A percentile compares a stretch with the other conserved stretches of the same genome.
Evolutionary conservation across 2,329 filamentous ascomycete species (phyloP).

Genomic region (Fusarium kyushuense): DNA sequence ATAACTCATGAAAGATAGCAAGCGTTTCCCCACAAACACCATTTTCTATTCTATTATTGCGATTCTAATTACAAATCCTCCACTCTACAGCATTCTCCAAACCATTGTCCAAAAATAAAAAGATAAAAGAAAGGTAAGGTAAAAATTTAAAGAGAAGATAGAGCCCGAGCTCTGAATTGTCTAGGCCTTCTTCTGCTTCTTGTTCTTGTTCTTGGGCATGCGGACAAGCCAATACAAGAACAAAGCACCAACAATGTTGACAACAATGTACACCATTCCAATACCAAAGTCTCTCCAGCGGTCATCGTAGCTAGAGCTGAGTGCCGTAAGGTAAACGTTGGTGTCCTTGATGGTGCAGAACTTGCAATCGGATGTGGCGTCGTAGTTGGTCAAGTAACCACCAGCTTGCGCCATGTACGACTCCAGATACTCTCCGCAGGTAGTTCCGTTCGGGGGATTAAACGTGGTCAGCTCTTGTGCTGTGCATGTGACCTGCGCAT

Average conservation of each 20-base stretch:
- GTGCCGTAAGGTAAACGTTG: slow-evolving; percentile 55
- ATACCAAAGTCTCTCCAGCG: slow-evolving; percentile 70
- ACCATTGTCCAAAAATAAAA: slow-evolving; percentile 3
- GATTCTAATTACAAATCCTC: slow-evolving; percentile 15
- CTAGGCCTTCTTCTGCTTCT: slow-evolving; percentile 25
- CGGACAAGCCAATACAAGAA: slow-evolving; percentile 63
- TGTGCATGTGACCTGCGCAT: slow-evolving; percentile 62
- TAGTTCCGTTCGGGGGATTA: slow-evolving; percentile 64
- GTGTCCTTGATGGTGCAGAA: slow-evolving; percentile 59
- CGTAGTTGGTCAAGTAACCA: slow-evolving; percentile 66
- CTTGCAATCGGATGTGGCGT: slow-evolving; percentile 60
- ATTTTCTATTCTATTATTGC: neutral
- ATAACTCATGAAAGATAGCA: neutral
- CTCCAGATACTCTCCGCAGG: slow-evolving; percentile 67
- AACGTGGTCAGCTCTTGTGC: slow-evolving; percentile 74
- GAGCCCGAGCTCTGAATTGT: neutral
- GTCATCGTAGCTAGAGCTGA: slow-evolving; percentile 62
- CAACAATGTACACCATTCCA: slow-evolving; percentile 64
- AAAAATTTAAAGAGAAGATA: slow-evolving; percentile 3
- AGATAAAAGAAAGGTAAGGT: slow-evolving; percentile 5
- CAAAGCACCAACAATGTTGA: slow-evolving; percentile 65
- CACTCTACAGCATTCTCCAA: slow-evolving; percentile 20
- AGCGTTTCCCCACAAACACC: slow-evolving; percentile 5
- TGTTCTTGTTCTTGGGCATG: slow-evolving; percentile 54
- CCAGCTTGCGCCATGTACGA: slow-evolving; percentile 58